phyloP scores from a whole-genome alignment of 768 basidiomycete genomes.

The Termitomyces sp. region DNA sequence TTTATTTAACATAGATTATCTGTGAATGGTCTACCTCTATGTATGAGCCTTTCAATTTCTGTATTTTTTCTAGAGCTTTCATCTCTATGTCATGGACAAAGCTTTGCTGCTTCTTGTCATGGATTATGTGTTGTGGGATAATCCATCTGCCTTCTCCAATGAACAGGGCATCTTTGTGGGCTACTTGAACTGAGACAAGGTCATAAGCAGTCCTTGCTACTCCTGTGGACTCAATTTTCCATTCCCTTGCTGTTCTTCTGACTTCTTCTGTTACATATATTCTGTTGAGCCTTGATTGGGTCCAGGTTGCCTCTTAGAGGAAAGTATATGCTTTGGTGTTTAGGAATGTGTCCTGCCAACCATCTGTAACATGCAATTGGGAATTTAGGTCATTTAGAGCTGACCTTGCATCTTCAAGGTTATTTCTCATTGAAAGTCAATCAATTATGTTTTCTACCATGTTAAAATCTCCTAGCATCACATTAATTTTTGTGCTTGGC shows the following conservation, averaged over 20 bases:
- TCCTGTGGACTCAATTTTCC: not conserved
- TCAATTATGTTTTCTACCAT: slow-evolving; percentile 35
- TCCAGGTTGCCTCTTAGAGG: slow-evolving; percentile 10
- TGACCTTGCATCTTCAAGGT: slow-evolving; percentile 8
- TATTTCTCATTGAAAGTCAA: slow-evolving; percentile 21
- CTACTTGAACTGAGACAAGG: not conserved
- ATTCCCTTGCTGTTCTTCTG: not conserved
- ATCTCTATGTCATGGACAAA: too few species aligned
- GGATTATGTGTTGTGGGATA: slow-evolving; percentile 17
- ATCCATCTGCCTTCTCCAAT: slow-evolving; percentile 31
- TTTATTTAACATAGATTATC: too few species aligned
- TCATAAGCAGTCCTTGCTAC: not conserved
- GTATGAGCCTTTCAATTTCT: too few species aligned
- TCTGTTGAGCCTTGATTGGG: slow-evolving; percentile 30
- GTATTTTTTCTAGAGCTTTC: too few species aligned
- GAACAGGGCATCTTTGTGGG: slow-evolving; percentile 16
- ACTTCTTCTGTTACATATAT: slow-evolving; percentile 23
- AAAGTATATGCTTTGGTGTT: slow-evolving; percentile 22
- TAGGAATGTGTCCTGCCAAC: slow-evolving; percentile 28
- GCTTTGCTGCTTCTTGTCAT: slow-evolving; percentile 6
- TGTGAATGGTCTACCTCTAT: too few species aligned
- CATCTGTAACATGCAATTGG: slow-evolving; percentile 19
- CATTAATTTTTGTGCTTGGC: slow-evolving; percentile 20
- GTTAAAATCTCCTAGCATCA: slow-evolving; percentile 41
- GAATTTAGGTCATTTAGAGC: slow-evolving; percentile 20